Evolutionary conservation across 805 yeast genomes (phyloP).

Genomic region (Saccharomycopsis sp.): DNA sequence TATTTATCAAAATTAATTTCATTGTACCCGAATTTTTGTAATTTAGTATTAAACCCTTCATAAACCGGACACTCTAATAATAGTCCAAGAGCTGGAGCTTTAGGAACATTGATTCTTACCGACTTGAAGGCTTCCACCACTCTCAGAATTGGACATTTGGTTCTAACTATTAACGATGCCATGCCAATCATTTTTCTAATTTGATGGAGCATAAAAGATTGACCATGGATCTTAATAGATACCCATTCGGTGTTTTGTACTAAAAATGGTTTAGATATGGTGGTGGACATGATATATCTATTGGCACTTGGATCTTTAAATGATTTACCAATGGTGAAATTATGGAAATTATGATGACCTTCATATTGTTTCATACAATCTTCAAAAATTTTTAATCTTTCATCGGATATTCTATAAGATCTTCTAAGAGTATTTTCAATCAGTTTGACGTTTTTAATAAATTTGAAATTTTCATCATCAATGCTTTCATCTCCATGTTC

Average conservation of each 20-base stretch:
- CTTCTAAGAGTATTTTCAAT: constrained; percentile 62
- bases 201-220: constrained; percentile 96
- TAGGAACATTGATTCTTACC: constrained; percentile 79
- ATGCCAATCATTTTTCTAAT: constrained; percentile 96
- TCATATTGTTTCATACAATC: constrained; percentile 60
- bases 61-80: constrained; percentile 87
- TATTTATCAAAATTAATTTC: constrained; percentile 55
- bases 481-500: constrained; percentile 29
- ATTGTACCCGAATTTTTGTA: constrained; percentile 69
- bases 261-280: constrained; percentile 80
- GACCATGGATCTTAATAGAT: constrained; percentile 93
- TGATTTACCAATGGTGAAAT: constrained; percentile 72
- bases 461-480: constrained; percentile 21
- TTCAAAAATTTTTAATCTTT: constrained; percentile 53
- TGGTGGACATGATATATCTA: constrained; percentile 70
- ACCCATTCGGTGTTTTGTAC: constrained; percentile 95
- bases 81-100: constrained; percentile 94
- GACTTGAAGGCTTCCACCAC: constrained; percentile 69
- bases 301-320: constrained; percentile 79
- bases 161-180: constrained; percentile 78
- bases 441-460: constrained; percentile 43
- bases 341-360: constrained; percentile 90
- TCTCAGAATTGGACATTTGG: constrained; percentile 72
- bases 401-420: constrained; percentile 51
- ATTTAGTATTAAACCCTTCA: constrained; percentile 66